Base-by-base conservation (phyloP, 2,329 filamentous ascomycete species). In the Fusarium lateritium region DNA sequence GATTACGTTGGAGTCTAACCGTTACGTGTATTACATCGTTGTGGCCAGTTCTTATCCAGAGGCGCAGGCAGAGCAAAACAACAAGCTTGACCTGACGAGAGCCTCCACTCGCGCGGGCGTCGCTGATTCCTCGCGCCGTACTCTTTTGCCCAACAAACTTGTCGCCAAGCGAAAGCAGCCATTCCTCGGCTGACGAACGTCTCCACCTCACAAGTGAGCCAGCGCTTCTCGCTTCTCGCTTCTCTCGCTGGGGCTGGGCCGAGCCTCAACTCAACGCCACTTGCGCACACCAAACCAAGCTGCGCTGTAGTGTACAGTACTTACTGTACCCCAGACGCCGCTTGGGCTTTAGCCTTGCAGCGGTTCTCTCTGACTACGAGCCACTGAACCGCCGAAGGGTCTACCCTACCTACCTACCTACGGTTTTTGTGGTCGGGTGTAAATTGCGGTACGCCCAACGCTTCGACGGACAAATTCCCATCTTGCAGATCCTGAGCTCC, bases 241-340 rank as follows among this genome's bases (percentile, higher is more conserved):
- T 31, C 10, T 31, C 10, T 31, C 10, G 28, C 28, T 31, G 28
- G 28, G 28, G 28, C 47, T 51, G 50, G 42, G 50, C 63, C 58
- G 65, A 68, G 65, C 65, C 63, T 67, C 63, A 64, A 59, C 38
- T 40, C 44, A 33, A 40, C 51, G 55, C 56, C 63, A 58, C 63
- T 58, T 43, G 52, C 54, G 46, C 46, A 50, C 26, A 19, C 19
- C 19, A 19, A 19, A 14, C 31, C 24, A 28, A 31, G 9, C 33
- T 31, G 24, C 22, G 24, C 22, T 38, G 33, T 19, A n/a, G 15
- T 28, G 26, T 28, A 10, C 3, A 10, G 19, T 19, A 19, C 19
- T 28, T 28, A 31, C 54, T 42, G 26, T 65, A 62, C 65, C 66
- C 65, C 61, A 57, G 55, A 65, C 62, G 56, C 51, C 46, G 44